A percentile compares a stretch with the other conserved stretches of the same genome.
Evolutionary conservation across 345 rosid genomes (phyloP).

Genomic region (Citrus sinensis): DVS_A1.0 CM039161.1:23902501-23903000

Average conservation of each 20-base stretch:
- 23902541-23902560: conserved; percentile 70
- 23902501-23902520: conserved; percentile 60
- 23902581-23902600: conserved; percentile 63
- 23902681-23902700: conserved; percentile 73
- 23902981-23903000: not conserved
- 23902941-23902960: conserved; percentile 11
- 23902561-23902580: conserved; percentile 58
- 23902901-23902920: not conserved
- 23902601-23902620: conserved; percentile 65
- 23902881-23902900: not conserved
- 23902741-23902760: conserved; percentile 54
- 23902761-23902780: conserved; percentile 62
- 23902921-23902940: not conserved
- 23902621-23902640: conserved; percentile 73
- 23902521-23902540: conserved; percentile 89
- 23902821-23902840: not conserved
- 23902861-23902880: not conserved
- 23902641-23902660: conserved; percentile 58
- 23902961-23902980: not conserved
- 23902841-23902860: not conserved
- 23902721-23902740: conserved; percentile 75
- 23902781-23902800: conserved; percentile 24
- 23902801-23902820: not conserved
- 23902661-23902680: conserved; percentile 65
- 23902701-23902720: conserved; percentile 59